Evolutionary conservation across 768 basidiomycete genomes (phyloP).

Genomic region (Rhodotorula kratochvilovae): DNA sequence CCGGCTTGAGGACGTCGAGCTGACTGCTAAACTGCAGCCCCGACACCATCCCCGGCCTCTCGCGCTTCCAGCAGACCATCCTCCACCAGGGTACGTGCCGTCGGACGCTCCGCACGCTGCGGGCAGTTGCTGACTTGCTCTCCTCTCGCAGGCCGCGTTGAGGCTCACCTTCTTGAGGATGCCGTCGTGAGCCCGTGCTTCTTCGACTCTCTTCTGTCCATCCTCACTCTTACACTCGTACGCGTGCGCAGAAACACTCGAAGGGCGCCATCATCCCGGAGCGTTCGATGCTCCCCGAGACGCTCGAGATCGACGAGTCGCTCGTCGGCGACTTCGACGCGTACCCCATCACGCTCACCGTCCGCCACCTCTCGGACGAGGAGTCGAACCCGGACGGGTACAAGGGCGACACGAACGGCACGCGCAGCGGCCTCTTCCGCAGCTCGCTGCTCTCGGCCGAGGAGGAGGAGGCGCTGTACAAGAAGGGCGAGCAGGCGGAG

Average conservation of each 20-base stretch:
- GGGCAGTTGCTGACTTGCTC: neutral
- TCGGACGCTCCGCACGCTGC: neutral
- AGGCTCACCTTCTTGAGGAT: slow-evolving; percentile 34
- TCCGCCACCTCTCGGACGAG: slow-evolving; percentile 41
- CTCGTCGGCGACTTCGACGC: slow-evolving; percentile 39
- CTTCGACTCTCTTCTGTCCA: too few species aligned
- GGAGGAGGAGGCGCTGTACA: slow-evolving; percentile 41
- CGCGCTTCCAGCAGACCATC: slow-evolving; percentile 38
- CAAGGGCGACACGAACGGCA: slow-evolving; percentile 19
- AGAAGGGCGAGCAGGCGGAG: slow-evolving; percentile 5
- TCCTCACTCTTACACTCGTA: slow-evolving; percentile 17
- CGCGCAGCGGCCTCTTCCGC: slow-evolving; percentile 41
- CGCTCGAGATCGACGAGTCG: slow-evolving; percentile 42
- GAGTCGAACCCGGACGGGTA: slow-evolving; percentile 39
- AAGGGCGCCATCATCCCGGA: slow-evolving; percentile 40
- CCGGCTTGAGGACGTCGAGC: neutral
- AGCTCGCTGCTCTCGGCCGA: slow-evolving; percentile 35
- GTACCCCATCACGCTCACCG: slow-evolving; percentile 42
- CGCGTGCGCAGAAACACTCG: slow-evolving; percentile 35
- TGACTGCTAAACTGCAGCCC: slow-evolving; percentile 3
- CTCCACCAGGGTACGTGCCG: slow-evolving; percentile 23
- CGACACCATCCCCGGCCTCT: slow-evolving; percentile 37
- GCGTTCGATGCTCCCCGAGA: slow-evolving; percentile 44
- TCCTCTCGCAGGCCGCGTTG: slow-evolving; percentile 14
- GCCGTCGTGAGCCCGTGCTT: slow-evolving; percentile 6